Percentiles rank a stretch among this genome's conserved stretches.
phyloP scores from a whole-genome alignment of 2,329 filamentous ascomycete genomes.

The Claviceps sp. region DNA sequence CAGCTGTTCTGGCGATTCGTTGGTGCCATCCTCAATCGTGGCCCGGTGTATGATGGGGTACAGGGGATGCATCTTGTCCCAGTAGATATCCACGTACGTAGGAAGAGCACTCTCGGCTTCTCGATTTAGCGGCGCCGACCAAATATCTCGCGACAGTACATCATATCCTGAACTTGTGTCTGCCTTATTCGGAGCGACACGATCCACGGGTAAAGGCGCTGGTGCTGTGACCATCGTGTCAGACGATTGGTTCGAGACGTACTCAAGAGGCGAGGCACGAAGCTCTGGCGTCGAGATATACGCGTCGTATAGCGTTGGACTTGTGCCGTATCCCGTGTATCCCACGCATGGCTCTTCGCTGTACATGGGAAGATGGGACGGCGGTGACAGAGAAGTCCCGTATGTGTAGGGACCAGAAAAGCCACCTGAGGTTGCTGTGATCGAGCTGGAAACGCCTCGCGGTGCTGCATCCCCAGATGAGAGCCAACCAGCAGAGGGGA shows the following conservation, averaged over 20 bases:
- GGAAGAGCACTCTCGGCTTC: constrained; percentile 31
- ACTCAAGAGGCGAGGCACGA: constrained; percentile 32
- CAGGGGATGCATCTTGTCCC: constrained; percentile 34
- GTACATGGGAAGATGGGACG: constrained; percentile 21
- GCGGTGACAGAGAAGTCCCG: constrained; percentile 15
- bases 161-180: constrained; percentile 28
- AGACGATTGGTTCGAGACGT: constrained; percentile 31
- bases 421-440: constrained; percentile 9
- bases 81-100: constrained; percentile 38
- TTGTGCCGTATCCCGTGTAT: constrained; percentile 23
- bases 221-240: constrained; percentile 35
- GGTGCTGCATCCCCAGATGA: constrained; percentile 15
- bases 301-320: constrained; percentile 17
- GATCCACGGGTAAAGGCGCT: constrained; percentile 22
- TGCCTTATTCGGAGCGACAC: constrained; percentile 22
- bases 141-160: constrained; percentile 15
- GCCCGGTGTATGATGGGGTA: constrained; percentile 38
- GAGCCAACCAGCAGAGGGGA: constrained; percentile 17
- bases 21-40: constrained; percentile 25
- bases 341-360: constrained; percentile 16
- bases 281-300: constrained; percentile 27
- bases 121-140: constrained; percentile 22
- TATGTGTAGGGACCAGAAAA: constrained; percentile 18
- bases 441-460: constrained; percentile 9
- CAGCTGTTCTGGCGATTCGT: constrained; percentile 18